These are phyloP conservation scores for Dysphania ambrosioides DNA, from an alignment of 148 eudicot genomes.

Conservation along the genomic window DNA sequence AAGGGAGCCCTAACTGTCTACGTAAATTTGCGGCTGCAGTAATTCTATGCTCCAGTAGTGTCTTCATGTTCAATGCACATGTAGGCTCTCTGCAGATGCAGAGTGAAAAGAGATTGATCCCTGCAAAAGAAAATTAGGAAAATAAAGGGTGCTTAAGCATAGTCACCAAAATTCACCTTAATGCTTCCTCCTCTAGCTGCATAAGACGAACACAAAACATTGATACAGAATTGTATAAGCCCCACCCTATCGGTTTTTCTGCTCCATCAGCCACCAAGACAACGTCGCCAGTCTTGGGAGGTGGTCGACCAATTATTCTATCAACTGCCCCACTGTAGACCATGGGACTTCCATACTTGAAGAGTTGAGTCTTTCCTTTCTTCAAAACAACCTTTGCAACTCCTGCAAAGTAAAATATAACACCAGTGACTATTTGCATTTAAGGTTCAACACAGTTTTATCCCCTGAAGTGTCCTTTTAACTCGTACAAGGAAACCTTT, in stretches of 20 bases:
- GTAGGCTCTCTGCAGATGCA: constrained; percentile 60
- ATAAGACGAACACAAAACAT: constrained; percentile 94
- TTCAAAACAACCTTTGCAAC: constrained; percentile 83
- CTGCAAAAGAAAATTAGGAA: not conserved
- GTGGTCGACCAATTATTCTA: constrained; percentile 89
- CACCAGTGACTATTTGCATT: not conserved
- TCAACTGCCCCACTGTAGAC: constrained; percentile 94
- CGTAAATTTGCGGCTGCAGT: constrained; percentile 55
- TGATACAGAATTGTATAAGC: constrained; percentile 80
- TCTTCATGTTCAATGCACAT: constrained; percentile 72
- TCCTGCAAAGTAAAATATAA: constrained; percentile 33
- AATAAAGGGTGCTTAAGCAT: not conserved
- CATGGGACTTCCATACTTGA: constrained; percentile 90
- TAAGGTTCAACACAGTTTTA: not conserved
- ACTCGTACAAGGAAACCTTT: not conserved
- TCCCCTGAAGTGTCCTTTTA: not conserved
- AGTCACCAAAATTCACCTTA: constrained; percentile 52
- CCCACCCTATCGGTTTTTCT: constrained; percentile 90
- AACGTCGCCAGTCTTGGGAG: constrained; percentile 76
- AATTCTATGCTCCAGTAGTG: constrained; percentile 63
- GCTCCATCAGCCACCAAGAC: constrained; percentile 91
- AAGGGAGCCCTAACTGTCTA: constrained; percentile 68
- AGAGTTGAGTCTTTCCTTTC: constrained; percentile 84
- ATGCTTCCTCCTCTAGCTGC: constrained; percentile 84
- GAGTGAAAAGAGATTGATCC: not conserved